Conservation (phyloP, 176 grass and related monocot genomes). For the Poa annua region DNA sequence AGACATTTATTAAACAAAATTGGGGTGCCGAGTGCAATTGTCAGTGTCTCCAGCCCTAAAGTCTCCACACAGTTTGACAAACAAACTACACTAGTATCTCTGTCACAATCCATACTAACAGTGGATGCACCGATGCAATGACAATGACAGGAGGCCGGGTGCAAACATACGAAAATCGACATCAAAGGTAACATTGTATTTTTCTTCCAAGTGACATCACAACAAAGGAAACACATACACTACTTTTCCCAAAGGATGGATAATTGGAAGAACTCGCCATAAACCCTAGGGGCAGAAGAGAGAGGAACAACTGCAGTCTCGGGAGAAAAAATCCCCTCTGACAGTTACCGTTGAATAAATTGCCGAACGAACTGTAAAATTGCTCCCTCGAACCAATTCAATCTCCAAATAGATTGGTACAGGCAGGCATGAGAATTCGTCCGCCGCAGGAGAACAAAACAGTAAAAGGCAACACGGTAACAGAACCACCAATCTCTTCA, state of each 20-base stretch:
- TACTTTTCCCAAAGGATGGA: not conserved
- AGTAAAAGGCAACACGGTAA: not conserved
- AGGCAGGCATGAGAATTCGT: not conserved
- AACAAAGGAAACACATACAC: not conserved
- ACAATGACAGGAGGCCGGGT: constrained; percentile 27
- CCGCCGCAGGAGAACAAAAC: not conserved
- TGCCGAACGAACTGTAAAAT: not conserved
- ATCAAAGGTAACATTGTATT: not conserved
- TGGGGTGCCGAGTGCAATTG: not conserved
- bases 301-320: not conserved
- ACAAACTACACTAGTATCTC: constrained; percentile 28
- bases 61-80: not conserved
- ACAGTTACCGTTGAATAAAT: constrained; percentile 19
- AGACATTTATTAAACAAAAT: not conserved
- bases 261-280: constrained; percentile 11
- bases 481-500: not conserved
- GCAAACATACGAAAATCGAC: constrained; percentile 32
- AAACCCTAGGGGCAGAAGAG: not conserved
- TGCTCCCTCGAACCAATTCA: not conserved
- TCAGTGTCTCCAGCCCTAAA: not conserved
- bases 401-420: not conserved
- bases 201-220: constrained; percentile 36
- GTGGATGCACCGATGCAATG: constrained; percentile 11
- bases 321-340: not conserved
- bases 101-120: constrained; percentile 39